These are phyloP conservation scores for Alternaria viburni DNA, from an alignment of 2,329 filamentous ascomycete genomes.

Conservation along the genomic window DNA sequence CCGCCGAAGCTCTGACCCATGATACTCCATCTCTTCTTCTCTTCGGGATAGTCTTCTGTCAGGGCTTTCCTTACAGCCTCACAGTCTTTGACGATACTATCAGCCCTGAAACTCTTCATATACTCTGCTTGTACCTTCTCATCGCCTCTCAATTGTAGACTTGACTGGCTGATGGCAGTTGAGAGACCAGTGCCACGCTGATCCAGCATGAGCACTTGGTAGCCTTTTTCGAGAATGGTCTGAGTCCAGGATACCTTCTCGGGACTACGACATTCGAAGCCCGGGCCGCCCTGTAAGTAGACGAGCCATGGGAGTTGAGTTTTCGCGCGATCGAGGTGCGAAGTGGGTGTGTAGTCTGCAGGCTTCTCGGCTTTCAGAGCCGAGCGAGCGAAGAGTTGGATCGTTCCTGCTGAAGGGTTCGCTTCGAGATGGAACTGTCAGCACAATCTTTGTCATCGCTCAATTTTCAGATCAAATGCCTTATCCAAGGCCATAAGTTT, in stretches of 20 bases:
- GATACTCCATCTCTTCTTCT: conserved; percentile 80
- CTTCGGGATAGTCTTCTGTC: conserved; percentile 70
- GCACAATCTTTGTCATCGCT: not conserved
- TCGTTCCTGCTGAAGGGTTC: conserved; percentile 63
- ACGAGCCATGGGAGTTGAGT: conserved; percentile 66
- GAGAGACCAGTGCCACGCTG: conserved; percentile 89
- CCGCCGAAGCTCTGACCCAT: conserved; percentile 94
- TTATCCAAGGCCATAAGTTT: not conserved
- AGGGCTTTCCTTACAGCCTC: conserved; percentile 82
- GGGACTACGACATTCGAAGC: conserved; percentile 76
- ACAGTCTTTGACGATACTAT: conserved; percentile 87
- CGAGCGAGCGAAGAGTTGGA: conserved; percentile 80
- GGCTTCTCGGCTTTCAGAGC: conserved; percentile 70
- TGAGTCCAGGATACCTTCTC: conserved; percentile 76
- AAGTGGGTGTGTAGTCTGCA: conserved; percentile 55
- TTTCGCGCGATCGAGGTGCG: conserved; percentile 58
- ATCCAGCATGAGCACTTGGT: conserved; percentile 84
- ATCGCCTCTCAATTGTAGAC: conserved; percentile 68
- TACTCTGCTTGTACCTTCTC: conserved; percentile 77
- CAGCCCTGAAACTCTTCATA: conserved; percentile 83
- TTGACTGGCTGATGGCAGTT: conserved; percentile 76
- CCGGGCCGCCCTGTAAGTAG: conserved; percentile 87
- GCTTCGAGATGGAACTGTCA: conserved; percentile 17
- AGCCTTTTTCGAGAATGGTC: conserved; percentile 76
- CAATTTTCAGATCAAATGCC: not conserved